These are phyloP conservation scores for Dictyostelium purpureum DNA, from an alignment of 78 protist genomes.

Conservation along the genomic window DNA sequence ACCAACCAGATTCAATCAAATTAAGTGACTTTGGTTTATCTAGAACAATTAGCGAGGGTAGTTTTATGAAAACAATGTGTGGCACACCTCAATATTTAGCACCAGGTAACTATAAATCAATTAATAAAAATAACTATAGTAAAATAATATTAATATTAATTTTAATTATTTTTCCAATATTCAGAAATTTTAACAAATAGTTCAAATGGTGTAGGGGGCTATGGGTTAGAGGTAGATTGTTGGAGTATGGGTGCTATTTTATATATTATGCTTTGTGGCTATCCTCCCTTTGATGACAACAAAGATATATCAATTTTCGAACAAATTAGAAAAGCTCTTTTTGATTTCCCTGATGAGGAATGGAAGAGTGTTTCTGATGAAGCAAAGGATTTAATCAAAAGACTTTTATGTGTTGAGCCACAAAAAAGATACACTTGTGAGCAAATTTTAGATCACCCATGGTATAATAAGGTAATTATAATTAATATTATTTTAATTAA, in stretches of 20 bases:
- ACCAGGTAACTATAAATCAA: not conserved
- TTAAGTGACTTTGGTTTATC: constrained; percentile 56
- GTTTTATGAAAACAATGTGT: constrained; percentile 75
- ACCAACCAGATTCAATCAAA: constrained; percentile 22
- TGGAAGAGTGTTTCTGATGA: constrained; percentile 21
- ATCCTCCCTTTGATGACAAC: constrained; percentile 72
- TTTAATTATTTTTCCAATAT: not conserved
- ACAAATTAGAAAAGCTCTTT: constrained; percentile 63
- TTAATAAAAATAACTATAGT: not conserved
- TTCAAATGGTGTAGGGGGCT: constrained; percentile 39
- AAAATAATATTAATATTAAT: not conserved
- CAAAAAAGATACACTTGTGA: constrained; percentile 32
- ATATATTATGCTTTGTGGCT: constrained; percentile 78
- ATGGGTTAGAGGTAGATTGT: constrained; percentile 78
- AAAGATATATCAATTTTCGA: constrained; percentile 60
- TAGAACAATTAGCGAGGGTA: constrained; percentile 8
- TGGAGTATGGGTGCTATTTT: constrained; percentile 84
- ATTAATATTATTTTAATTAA: not conserved
- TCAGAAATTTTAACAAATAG: constrained; percentile 42
- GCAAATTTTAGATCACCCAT: constrained; percentile 72
- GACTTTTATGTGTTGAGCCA: constrained; percentile 67
- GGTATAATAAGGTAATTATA: constrained; percentile 35
- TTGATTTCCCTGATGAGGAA: constrained; percentile 32
- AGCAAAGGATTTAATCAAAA: constrained; percentile 73
- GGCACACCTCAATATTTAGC: constrained; percentile 81